Conservation (phyloP, 352 stramenopile species). For the Phytopythium mirpurense region DNA sequence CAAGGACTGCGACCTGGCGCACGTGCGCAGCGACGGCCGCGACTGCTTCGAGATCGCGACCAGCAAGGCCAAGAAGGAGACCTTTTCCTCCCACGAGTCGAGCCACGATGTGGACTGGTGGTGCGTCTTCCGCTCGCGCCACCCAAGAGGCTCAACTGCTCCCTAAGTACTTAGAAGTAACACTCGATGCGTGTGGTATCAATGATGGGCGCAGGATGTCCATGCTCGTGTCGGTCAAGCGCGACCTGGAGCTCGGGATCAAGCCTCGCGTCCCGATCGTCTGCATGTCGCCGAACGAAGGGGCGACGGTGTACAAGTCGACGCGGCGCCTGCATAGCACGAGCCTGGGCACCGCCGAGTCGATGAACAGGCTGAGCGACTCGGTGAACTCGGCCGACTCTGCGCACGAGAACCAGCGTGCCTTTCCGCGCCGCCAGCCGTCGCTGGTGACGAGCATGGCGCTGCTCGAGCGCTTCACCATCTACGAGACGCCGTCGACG, state of each 20-base stretch:
- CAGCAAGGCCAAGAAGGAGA: conserved; percentile 71
- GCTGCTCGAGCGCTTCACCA: conserved; percentile 78
- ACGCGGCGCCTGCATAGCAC: conserved; percentile 12
- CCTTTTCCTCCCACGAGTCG: conserved; percentile 76
- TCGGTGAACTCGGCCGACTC: neutral
- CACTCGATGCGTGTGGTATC: conserved; percentile 1
- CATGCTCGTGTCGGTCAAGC: conserved; percentile 70
- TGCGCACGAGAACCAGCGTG: neutral
- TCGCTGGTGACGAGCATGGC: conserved; percentile 53
- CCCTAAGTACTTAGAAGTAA: neutral
- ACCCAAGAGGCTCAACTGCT: neutral
- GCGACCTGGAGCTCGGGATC: conserved; percentile 59
- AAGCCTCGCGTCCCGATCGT: conserved; percentile 57
- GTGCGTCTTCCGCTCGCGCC: conserved; percentile 28
- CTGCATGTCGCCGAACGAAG: conserved; percentile 41
- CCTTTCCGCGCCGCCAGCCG: conserved; percentile 55
- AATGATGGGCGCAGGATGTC: conserved; percentile 55
- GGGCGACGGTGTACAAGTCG: conserved; percentile 15
- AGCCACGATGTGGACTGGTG: conserved; percentile 87
- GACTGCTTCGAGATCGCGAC: conserved; percentile 79
- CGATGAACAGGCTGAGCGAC: conserved; percentile 4
- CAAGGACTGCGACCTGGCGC: conserved; percentile 64
- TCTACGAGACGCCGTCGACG: conserved; percentile 70
- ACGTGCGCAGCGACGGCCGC: conserved; percentile 76
- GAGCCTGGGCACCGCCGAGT: conserved; percentile 3